Percentiles rank a stretch among this genome's conserved stretches.
Evolutionary conservation across 1,139 yeast genomes (phyloP).

Genomic region (Casaregolazyma suthepensis): DNA sequence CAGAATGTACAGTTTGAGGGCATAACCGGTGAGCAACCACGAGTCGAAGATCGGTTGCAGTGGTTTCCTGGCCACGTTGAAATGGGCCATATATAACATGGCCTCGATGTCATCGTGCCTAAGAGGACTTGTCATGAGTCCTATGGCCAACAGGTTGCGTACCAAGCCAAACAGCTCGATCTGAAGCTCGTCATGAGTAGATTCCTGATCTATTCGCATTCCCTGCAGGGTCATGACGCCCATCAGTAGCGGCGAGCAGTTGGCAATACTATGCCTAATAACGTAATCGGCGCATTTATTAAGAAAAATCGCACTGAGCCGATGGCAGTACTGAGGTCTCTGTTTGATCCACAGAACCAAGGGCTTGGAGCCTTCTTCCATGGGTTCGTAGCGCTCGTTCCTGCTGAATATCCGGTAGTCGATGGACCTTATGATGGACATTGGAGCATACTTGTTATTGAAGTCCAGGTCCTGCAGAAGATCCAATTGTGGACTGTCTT

Average conservation of each 20-base stretch:
- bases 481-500: not conserved
- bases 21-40: constrained; percentile 45
- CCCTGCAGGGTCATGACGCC: constrained; percentile 23
- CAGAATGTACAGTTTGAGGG: constrained; percentile 42
- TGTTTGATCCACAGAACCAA: constrained; percentile 40
- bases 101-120: constrained; percentile 54
- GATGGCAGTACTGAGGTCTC: constrained; percentile 17
- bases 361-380: constrained; percentile 31
- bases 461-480: not conserved
- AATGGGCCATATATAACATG: constrained; percentile 44
- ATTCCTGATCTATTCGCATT: constrained; percentile 39
- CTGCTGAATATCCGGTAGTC: constrained; percentile 38
- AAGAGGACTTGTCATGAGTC: constrained; percentile 43
- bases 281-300: constrained; percentile 16
- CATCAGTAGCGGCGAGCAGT: constrained; percentile 15
- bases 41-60: constrained; percentile 44
- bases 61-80: constrained; percentile 47
- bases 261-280: constrained; percentile 10
- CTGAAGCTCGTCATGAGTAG: constrained; percentile 41
- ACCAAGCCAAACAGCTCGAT: constrained; percentile 40
- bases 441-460: constrained; percentile 31
- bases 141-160: constrained; percentile 41
- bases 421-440: constrained; percentile 38
- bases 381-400: constrained; percentile 28
- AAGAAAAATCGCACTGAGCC: constrained; percentile 15